A percentile compares a stretch with the other conserved stretches of the same genome.
Conservation (phyloP, 305 asterid genomes). For the Euphrasia arctica region DNA sequence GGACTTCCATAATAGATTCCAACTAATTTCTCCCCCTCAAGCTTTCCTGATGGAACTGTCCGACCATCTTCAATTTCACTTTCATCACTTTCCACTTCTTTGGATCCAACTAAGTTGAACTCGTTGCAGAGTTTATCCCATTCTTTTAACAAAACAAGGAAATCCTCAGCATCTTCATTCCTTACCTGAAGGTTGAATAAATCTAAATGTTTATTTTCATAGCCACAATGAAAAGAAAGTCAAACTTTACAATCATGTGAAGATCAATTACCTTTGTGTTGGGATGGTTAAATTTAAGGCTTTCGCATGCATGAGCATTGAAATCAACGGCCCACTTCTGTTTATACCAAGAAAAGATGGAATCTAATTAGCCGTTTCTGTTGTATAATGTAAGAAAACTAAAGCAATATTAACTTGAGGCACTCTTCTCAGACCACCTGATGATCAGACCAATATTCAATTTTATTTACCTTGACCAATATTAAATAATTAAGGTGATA, state of each 20-base stretch:
- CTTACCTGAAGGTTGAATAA: constrained; percentile 1
- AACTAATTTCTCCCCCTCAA: constrained; percentile 5
- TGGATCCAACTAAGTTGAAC: neutral
- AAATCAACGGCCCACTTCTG: constrained; percentile 14
- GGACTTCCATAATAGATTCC: constrained; percentile 7
- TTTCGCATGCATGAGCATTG: constrained; percentile 1
- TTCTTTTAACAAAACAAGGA: neutral
- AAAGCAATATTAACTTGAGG: too few relatives aligned
- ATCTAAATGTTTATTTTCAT: neutral
- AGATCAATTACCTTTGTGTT: constrained; percentile 2
- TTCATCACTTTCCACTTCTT: constrained; percentile 5
- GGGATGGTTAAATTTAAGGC: constrained; percentile 9
- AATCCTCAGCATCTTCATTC: constrained; percentile 11
- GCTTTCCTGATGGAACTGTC: neutral
- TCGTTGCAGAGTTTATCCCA: constrained; percentile 7
- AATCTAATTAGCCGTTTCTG: too few relatives aligned
- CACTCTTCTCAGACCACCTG: too few relatives aligned
- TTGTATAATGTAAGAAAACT: too few relatives aligned
- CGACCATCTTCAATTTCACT: neutral
- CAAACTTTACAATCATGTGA: neutral
- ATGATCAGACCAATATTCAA: too few relatives aligned
- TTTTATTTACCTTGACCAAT: too few relatives aligned
- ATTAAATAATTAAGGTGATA: too few relatives aligned
- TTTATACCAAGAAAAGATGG: neutral
- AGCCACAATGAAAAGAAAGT: neutral